Evolutionary conservation across 257 asterid genomes (phyloP).

Genomic region (Solanum medicagineum): DNA sequence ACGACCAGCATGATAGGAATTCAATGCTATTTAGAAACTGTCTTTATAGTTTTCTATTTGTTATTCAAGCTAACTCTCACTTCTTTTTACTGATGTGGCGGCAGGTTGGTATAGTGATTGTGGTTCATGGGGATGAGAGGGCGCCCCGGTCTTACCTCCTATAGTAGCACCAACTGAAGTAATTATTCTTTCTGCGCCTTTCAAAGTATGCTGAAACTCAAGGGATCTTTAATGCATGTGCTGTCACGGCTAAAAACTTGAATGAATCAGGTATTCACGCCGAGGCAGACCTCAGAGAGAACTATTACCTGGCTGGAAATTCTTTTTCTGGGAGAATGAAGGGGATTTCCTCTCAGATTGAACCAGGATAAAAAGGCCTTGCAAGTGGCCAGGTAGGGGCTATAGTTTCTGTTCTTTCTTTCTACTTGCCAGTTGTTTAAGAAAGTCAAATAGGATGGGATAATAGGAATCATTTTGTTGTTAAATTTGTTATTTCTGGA

Average conservation of each 20-base stretch:
- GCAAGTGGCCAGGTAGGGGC: slow-evolving; percentile 56
- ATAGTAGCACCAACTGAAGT: slow-evolving; percentile 69
- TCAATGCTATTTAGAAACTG: not conserved
- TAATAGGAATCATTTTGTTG: not conserved
- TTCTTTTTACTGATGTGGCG: not conserved
- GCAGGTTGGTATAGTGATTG: slow-evolving; percentile 87
- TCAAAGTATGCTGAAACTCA: slow-evolving; percentile 71
- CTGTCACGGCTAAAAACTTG: slow-evolving; percentile 46
- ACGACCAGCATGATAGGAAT: slow-evolving; percentile 64
- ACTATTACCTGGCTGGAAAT: slow-evolving; percentile 82
- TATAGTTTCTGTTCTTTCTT: not conserved
- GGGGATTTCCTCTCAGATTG: slow-evolving; percentile 81
- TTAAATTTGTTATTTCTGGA: not conserved
- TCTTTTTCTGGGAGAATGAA: slow-evolving; percentile 84
- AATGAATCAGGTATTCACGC: slow-evolving; percentile 60
- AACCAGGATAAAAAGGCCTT: slow-evolving; percentile 77
- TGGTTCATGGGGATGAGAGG: slow-evolving; percentile 88
- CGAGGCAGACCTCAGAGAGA: slow-evolving; percentile 56
- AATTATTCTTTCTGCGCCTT: slow-evolving; percentile 72
- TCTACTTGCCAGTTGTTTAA: not conserved
- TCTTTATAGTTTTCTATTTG: not conserved
- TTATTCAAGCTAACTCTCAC: not conserved
- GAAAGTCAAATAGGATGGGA: not conserved
- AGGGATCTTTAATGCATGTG: slow-evolving; percentile 73
- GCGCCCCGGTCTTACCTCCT: slow-evolving; percentile 91